Evolutionary conservation across 2,329 filamentous ascomycete species (phyloP), one percentile per base, ranked within the genome.

Genomic region (Fusarium coffeatum): DNA sequence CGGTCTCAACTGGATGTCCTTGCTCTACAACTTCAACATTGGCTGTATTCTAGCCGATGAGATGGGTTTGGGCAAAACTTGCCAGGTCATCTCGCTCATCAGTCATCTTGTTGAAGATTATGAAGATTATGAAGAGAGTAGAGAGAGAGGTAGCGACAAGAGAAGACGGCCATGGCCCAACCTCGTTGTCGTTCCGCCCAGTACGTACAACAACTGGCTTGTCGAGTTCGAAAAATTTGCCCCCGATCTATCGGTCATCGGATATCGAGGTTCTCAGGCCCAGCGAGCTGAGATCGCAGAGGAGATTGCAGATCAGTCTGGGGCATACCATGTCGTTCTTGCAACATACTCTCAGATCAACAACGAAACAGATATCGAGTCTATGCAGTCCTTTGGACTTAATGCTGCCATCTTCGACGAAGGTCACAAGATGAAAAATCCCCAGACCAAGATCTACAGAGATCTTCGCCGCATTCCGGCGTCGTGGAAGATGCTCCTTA

Each of bases 61-160:
- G 77, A 99, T 99, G 96, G 96, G 93, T 54, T 84, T 95, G 42
- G 96, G 96, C 47, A 99, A 99, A 84, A 99, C 96, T 1, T 98
- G 94, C 74, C 95, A 99, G 76, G 93, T 98, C 66, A 97, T 99
- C 72, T 90, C 93, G 0, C 93, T 99, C 74, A 86, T 99, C 47
- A 92, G 93, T 18, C 91, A 97, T 74, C 84, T 99, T 27, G 89
- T 92, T 18, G 89, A 94, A 76, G 88, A 88, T 30, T 88, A 84
- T 64, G 76, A 83, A 34, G 74, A 37, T 7, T 37, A 37, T 11
- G 18, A n/a, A 37, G 18, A 37, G 34, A 12, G 34, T 11, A 37
- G 34, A 37, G 34, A 37, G 3, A 37, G 34, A 30, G 28, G 28
- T n/a, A 16, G 34, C 7, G 55, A 27, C 3, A 59, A 49, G 15